Evolutionary conservation across 2,329 filamentous ascomycete genomes (phyloP).

Genomic region (Beauveria sp.): DNA sequence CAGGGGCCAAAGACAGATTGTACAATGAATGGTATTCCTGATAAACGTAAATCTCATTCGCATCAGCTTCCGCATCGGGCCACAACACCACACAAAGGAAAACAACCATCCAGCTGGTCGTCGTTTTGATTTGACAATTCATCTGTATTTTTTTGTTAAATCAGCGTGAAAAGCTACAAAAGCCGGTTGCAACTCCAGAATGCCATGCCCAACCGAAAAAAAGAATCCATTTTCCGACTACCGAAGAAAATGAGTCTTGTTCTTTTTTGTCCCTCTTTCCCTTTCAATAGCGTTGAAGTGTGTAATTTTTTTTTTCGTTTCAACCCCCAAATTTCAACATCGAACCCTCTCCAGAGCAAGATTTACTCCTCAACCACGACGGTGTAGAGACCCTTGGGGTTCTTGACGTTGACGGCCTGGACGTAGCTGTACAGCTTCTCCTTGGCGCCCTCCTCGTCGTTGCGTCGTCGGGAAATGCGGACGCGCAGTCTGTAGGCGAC

Average conservation of each 20-base stretch:
- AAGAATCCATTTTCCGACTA: conserved; percentile 26
- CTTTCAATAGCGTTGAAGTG: conserved; percentile 8
- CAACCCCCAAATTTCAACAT: background rate
- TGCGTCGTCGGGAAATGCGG: conserved; percentile 98
- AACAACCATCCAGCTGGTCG: background rate
- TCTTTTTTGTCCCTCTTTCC: conserved; percentile 1
- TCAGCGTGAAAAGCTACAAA: conserved; percentile 37
- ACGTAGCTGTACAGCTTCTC: conserved; percentile 99
- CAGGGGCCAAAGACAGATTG: background rate
- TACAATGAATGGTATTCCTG: background rate
- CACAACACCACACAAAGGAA: background rate
- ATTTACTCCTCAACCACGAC: conserved; percentile 65
- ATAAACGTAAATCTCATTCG: background rate
- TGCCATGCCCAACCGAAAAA: conserved; percentile 36
- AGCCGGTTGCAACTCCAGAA: conserved; percentile 39
- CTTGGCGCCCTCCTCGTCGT: conserved; percentile 99
- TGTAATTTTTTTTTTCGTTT: conserved; percentile 16
- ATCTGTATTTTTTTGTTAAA: conserved; percentile 15
- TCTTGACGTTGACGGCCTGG: conserved; percentile 99
- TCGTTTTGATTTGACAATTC: conserved; percentile 4
- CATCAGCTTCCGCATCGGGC: background rate
- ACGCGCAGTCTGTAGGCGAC: conserved; percentile 95
- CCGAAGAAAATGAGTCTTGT: conserved; percentile 19
- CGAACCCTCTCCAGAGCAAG: background rate
- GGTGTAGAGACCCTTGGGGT: conserved; percentile 95